These are phyloP conservation scores for Naganishia cerealis DNA, from an alignment of 1,284 basidiomycete genomes.

Conservation along the genomic window DNA sequence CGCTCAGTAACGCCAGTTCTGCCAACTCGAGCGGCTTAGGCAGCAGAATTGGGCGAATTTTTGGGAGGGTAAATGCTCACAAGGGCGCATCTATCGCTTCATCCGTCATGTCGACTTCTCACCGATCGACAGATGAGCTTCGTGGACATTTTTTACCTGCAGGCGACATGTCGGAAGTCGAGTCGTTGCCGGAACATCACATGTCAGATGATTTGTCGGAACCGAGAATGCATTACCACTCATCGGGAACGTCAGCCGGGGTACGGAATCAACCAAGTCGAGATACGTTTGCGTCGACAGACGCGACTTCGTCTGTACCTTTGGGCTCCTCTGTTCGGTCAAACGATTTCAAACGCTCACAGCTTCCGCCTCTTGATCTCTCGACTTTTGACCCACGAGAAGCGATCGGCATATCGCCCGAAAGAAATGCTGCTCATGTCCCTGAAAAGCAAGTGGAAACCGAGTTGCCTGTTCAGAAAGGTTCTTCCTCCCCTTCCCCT, in stretches of 20 bases:
- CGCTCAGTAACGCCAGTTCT: constrained; percentile 42
- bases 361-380: constrained; percentile 20
- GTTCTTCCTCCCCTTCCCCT: not conserved
- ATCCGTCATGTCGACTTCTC: constrained; percentile 14
- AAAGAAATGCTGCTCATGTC: constrained; percentile 31
- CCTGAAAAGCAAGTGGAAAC: not conserved
- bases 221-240: not conserved
- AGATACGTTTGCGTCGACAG: constrained; percentile 17
- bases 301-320: constrained; percentile 9
- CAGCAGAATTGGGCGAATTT: constrained; percentile 34
- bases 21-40: constrained; percentile 39
- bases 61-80: constrained; percentile 31
- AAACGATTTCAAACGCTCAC: constrained; percentile 14
- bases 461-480: constrained; percentile 12
- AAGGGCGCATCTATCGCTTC: constrained; percentile 22
- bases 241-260: not conserved
- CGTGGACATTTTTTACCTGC: constrained; percentile 20
- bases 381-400: constrained; percentile 24
- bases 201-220: not conserved
- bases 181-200: constrained; percentile 16
- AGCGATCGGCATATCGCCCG: constrained; percentile 36
- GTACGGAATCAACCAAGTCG: constrained; percentile 17
- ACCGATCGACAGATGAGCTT: constrained; percentile 20
- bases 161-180: constrained; percentile 26
- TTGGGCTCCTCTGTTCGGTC: constrained; percentile 6